Base-by-base conservation (phyloP, 192 early-diverging fungal species). In the Entrophospora sp. region DNA sequence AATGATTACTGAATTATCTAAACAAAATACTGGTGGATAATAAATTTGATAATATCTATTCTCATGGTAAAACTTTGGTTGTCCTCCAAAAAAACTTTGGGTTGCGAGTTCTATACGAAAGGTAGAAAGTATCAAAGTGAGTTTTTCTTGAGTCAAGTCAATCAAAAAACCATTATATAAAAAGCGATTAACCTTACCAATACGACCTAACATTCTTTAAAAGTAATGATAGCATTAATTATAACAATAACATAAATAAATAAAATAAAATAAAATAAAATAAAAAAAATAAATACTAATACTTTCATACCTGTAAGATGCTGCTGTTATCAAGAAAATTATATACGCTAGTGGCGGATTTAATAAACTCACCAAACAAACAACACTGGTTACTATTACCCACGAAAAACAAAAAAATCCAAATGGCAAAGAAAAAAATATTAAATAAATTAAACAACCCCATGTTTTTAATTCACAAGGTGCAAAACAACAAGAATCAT, bases 361-460 rank as follows among this genome's bases (percentile, higher is more conserved):
- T 46, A 46, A 22, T 46, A 46, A 24, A 46, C 18, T 46, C 18
- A 10, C 7, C 18, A 22, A 22, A 10, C 45, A 46, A 6, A 22
- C 20, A 24, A 46, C 12, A 9, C 45, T 46, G 18, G 45, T 24
- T 24, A 7, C 13, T 46, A 46, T 46, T 46, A 20, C 4, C 45
- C 45, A 46, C 24, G 4, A 22, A 24, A 46, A 46, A 46, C 45
- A 46, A 10, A 46, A 46, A 22, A 46, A 22, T 46, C 45, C 45
- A 22, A 46, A 46, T 46, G 45, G 45, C 24, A 46, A 46, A 46
- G 45, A 46, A 46, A 46, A 46, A 10, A 46, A 46, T 22, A 9
- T 46, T 46, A 46, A 46, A 46, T 46, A 46, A 9, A 46, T 46
- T 46, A 46, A n/a, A 46, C 45, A 46, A 10, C 45, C 45, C 45